Percentiles rank a stretch among this genome's conserved stretches.
Evolutionary conservation across 179 eudicot genomes (phyloP).

Genomic region (Spergularia azorica): DNA sequence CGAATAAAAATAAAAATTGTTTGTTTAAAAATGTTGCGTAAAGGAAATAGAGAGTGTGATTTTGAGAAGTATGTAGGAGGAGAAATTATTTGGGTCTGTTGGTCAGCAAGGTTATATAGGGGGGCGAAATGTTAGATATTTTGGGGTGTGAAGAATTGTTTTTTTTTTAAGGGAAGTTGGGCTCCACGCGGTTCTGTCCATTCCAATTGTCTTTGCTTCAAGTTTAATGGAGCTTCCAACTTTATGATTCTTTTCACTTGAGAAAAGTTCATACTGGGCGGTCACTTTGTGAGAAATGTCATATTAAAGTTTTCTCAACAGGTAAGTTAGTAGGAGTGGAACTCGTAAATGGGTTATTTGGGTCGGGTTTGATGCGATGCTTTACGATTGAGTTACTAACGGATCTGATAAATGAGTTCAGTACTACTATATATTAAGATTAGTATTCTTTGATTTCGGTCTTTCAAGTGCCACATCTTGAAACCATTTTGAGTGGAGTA

Average conservation of each 20-base stretch:
- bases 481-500: too few species aligned
- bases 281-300: too few species aligned
- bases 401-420: too few species aligned
- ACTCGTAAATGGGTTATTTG: too few species aligned
- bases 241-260: neutral
- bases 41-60: neutral
- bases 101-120: constrained; percentile 24
- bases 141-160: neutral
- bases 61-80: constrained; percentile 15
- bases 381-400: too few species aligned
- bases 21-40: neutral
- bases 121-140: constrained; percentile 15
- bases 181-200: constrained; percentile 25
- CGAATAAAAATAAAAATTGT: neutral
- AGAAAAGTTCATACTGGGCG: neutral
- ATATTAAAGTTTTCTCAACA: too few species aligned
- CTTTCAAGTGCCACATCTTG: too few species aligned
- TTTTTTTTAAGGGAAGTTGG: neutral
- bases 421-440: too few species aligned
- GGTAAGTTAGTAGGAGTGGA: too few species aligned
- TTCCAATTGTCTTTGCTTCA: constrained; percentile 12
- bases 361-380: too few species aligned
- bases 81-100: constrained; percentile 17
- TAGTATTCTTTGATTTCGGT: too few species aligned
- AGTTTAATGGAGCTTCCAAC: constrained; percentile 6